Evolutionary conservation across 768 basidiomycete species (phyloP).

Genomic region (Phanerochaete sordida): DNA sequence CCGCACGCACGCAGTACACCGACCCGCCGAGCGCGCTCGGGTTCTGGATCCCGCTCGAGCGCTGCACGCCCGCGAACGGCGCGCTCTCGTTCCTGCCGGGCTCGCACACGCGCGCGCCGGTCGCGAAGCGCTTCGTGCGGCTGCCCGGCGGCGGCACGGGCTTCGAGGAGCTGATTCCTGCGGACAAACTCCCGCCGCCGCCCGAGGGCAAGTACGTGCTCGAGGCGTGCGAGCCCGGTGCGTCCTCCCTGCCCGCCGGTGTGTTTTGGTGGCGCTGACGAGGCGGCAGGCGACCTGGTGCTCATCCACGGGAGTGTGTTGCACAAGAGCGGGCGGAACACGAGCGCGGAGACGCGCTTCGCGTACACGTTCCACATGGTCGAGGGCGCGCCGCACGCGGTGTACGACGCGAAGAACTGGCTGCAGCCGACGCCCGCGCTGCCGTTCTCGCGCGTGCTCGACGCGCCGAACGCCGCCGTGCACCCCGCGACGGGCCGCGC

Average conservation of each 20-base stretch:
- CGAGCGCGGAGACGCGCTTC: constrained; percentile 73
- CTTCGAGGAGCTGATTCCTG: constrained; percentile 60
- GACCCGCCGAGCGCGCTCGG: constrained; percentile 89
- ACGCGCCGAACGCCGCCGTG: constrained; percentile 23
- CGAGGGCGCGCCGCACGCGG: constrained; percentile 64
- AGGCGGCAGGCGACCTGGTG: constrained; percentile 72
- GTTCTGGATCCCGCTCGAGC: constrained; percentile 94
- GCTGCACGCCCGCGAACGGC: constrained; percentile 79
- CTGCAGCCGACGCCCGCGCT: constrained; percentile 80
- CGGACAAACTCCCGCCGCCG: constrained; percentile 27
- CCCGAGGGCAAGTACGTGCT: constrained; percentile 53
- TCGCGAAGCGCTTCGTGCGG: constrained; percentile 85
- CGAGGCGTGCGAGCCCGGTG: constrained; percentile 74
- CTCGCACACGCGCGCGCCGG: constrained; percentile 72
- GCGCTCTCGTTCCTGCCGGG: constrained; percentile 85
- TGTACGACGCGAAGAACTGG: constrained; percentile 93
- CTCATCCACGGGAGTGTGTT: constrained; percentile 91
- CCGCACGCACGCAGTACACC: constrained; percentile 63
- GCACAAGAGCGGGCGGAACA: constrained; percentile 90
- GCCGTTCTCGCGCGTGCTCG: constrained; percentile 72
- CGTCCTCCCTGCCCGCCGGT: constrained; percentile 3
- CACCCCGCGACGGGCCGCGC: constrained; percentile 5
- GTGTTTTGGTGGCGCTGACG: neutral
- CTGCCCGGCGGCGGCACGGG: constrained; percentile 75
- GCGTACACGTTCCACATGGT: constrained; percentile 98